Percentiles rank a stretch among this genome's conserved stretches.
Conservation (phyloP, 2,329 filamentous ascomycete species). For the Hypoxylon sp. region DNA sequence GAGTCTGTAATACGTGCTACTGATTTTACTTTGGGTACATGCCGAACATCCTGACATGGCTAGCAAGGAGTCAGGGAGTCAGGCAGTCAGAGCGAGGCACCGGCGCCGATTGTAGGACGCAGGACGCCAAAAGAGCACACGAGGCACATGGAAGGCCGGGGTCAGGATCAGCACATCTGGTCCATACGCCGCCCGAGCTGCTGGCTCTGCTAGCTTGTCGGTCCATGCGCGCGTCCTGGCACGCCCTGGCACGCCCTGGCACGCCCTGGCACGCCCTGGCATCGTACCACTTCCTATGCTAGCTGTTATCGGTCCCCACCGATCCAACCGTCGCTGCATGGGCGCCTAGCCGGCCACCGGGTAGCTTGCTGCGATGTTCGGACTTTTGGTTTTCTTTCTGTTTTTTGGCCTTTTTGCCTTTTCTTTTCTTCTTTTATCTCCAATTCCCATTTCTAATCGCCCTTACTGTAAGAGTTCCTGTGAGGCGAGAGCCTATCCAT, state of each 20-base stretch:
- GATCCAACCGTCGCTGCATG: conserved; percentile 14
- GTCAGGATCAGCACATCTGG: no score
- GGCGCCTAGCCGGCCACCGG: not conserved
- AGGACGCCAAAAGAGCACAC: not conserved
- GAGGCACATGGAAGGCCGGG: not conserved
- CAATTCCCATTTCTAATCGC: conserved; percentile 28
- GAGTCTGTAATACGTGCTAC: conserved; percentile 6
- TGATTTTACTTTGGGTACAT: not conserved
- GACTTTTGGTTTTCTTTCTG: conserved; percentile 20
- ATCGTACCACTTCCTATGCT: conserved; percentile 33
- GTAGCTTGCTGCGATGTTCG: conserved; percentile 31
- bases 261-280: no score
- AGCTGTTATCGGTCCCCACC: conserved; percentile 32
- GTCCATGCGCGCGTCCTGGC: no score
- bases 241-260: no score
- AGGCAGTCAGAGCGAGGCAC: not conserved
- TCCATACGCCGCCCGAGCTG: no score
- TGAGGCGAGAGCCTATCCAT: conserved; percentile 26
- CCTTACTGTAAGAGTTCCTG: not conserved
- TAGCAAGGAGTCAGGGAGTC: not conserved
- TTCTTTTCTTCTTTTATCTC: conserved; percentile 2
- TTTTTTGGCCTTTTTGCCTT: not conserved
- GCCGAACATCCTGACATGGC: not conserved
- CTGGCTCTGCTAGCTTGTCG: not conserved
- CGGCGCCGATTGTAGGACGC: conserved; percentile 31